A percentile compares a stretch with the other conserved stretches of the same genome.
Conservation (phyloP, 2,329 filamentous ascomycete genomes). For the Microdochium nivale region DNA sequence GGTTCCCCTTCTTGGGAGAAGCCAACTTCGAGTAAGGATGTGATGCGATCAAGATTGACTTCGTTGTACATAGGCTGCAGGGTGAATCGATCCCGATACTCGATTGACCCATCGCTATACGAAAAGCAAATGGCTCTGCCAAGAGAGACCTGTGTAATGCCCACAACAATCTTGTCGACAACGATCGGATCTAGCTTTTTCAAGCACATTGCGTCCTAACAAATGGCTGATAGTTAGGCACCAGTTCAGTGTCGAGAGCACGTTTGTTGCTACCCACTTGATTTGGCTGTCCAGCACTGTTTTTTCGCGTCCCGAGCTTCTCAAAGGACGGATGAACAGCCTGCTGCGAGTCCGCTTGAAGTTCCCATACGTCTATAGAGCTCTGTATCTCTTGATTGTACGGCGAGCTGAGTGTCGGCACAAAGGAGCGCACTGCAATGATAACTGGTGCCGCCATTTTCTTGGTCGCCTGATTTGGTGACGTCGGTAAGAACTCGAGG, state of each 20-base stretch:
- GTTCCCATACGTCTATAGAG: conserved; percentile 75
- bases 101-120: conserved; percentile 72
- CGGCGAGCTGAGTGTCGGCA: conserved; percentile 42
- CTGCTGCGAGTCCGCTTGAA: conserved; percentile 58
- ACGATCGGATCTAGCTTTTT: conserved; percentile 59
- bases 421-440: conserved; percentile 62
- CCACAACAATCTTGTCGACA: conserved; percentile 62
- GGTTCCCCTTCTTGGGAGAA: conserved; percentile 62
- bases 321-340: conserved; percentile 69
- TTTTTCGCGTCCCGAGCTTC: conserved; percentile 58
- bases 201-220: conserved; percentile 28
- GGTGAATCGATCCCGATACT: conserved; percentile 68
- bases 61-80: conserved; percentile 62
- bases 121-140: conserved; percentile 64
- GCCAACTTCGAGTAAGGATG: conserved; percentile 66
- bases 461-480: conserved; percentile 50
- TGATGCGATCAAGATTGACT: conserved; percentile 55
- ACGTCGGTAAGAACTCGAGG: conserved; percentile 62
- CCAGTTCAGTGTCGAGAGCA: not conserved
- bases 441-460: conserved; percentile 52
- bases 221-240: conserved; percentile 6
- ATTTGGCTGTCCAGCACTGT: conserved; percentile 28
- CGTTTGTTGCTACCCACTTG: conserved; percentile 8
- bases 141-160: conserved; percentile 58
- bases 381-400: conserved; percentile 60